phyloP scores from a whole-genome alignment of 2,329 filamentous ascomycete species.

The Xylariomycetidae sp. region DNA sequence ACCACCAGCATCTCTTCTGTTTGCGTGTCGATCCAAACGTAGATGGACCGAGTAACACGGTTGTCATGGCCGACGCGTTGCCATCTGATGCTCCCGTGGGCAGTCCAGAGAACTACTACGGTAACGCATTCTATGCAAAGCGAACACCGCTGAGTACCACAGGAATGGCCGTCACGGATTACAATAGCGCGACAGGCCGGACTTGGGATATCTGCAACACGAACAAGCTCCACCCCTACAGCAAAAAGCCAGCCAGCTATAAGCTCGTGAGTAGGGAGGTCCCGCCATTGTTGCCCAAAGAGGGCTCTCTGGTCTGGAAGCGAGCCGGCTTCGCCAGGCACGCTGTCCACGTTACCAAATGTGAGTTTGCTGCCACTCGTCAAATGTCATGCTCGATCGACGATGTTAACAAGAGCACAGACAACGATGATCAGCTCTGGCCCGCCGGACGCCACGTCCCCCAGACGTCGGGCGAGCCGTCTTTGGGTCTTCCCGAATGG shows the following conservation, averaged over 20 bases:
- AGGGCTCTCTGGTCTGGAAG: conserved; percentile 81
- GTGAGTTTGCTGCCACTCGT: too few relatives aligned
- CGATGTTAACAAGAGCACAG: too few relatives aligned
- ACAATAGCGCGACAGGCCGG: conserved; percentile 71
- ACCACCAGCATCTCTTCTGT: conserved; percentile 94
- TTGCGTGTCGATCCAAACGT: conserved; percentile 82
- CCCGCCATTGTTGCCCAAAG: conserved; percentile 72
- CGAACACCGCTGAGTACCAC: conserved; percentile 75
- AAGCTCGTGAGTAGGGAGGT: conserved; percentile 88
- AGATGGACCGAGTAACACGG: conserved; percentile 78
- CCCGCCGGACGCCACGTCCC: conserved; percentile 84
- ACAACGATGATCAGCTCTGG: conserved; percentile 76
- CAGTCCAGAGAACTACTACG: conserved; percentile 77
- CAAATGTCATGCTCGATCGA: too few relatives aligned
- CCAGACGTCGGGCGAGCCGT: conserved; percentile 78
- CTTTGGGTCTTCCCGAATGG: conserved; percentile 69
- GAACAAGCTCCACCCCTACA: conserved; percentile 78
- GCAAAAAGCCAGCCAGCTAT: conserved; percentile 78
- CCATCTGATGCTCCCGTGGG: conserved; percentile 70
- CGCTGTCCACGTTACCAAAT: conserved; percentile 83
- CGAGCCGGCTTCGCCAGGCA: conserved; percentile 83
- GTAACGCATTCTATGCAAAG: conserved; percentile 84
- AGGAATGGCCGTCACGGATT: conserved; percentile 67
- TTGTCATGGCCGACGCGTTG: conserved; percentile 77
- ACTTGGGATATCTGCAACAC: conserved; percentile 92